Base-by-base conservation (phyloP, 192 early-diverging fungal genomes). In the Chytriomyces sp. region DNA sequence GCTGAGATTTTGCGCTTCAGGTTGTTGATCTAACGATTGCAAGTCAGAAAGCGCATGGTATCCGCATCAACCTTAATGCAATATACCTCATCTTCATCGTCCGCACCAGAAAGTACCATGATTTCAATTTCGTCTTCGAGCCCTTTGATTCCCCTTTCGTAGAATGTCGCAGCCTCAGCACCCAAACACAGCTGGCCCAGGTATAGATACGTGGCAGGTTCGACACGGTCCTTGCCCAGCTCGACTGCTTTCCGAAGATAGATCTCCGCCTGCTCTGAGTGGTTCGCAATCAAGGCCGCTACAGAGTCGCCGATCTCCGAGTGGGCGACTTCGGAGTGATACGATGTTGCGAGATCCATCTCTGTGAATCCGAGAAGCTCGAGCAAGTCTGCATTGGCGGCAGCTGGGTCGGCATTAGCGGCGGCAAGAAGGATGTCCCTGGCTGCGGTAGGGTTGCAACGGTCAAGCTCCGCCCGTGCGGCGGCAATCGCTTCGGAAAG, bases 181-280 rank as follows among this genome's bases (percentile, higher is more conserved):
- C 80, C 86, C 2, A 18, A 78, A 8, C 62, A 67, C 44, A 89
- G 75, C 67, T 86, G 85, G 9, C 80, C 86, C 48, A 98, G 85
- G 79, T 96, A 94, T 88, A 98, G 91, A 85, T 93, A 97, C 81
- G 69, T 24, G 44, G 77, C 77, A 6, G 77, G 93, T 92, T 72
- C 88, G 86, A 72, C 89, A 89, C 80, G 44, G 92, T 85, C 24
- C 92, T 91, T 64, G 45, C 83, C 83, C n/a, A 94, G 79, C 72
- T 88, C 83, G 44, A 91, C 91, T 67, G 91, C 91, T 79, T 86
- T 87, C 83, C 82, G 83, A 71, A 93, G 89, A 78, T 89, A 90
- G 81, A 87, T 61, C 10, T 61, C 20, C 5, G 80, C 81, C 28
- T 44, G 45, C 47, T 62, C 62, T 64, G 64, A 75, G 26, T 66